Evolutionary conservation across 2,329 filamentous ascomycete species (phyloP).

Genomic region (Exophiala sp.): DNA sequence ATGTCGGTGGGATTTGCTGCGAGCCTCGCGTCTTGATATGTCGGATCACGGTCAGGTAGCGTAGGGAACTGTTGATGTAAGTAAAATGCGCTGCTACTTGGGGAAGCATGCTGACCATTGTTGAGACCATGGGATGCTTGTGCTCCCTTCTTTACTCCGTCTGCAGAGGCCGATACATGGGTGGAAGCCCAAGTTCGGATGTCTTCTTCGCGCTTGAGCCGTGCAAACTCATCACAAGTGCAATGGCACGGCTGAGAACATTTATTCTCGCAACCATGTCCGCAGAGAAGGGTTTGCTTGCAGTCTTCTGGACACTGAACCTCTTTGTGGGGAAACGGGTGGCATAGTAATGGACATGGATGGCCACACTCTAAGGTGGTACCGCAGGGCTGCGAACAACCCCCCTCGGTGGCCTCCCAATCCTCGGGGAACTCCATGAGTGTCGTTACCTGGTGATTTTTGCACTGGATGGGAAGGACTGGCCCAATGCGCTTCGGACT

Average conservation of each 20-base stretch:
- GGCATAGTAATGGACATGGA: constrained; percentile 47
- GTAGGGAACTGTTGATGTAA: constrained; percentile 14
- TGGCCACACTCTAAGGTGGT: constrained; percentile 48
- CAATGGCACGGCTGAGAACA: constrained; percentile 24
- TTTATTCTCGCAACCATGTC: constrained; percentile 19
- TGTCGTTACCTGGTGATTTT: constrained; percentile 50
- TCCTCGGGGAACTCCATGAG: constrained; percentile 40
- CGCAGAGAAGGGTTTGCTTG: constrained; percentile 23
- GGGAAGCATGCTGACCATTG: constrained; percentile 15
- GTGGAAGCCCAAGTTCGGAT: background rate
- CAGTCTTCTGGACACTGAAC: constrained; percentile 37
- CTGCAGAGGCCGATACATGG: background rate
- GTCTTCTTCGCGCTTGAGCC: constrained; percentile 5
- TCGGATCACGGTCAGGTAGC: constrained; percentile 1
- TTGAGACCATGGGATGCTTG: background rate
- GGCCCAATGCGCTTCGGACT: constrained; percentile 40
- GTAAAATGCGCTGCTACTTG: constrained; percentile 16
- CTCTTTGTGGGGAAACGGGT: constrained; percentile 36
- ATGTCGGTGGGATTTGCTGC: background rate
- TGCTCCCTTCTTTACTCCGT: background rate
- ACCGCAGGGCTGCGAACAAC: constrained; percentile 47
- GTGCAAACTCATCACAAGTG: constrained; percentile 17
- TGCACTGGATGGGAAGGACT: constrained; percentile 59
- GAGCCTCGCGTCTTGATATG: background rate
- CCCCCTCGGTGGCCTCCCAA: constrained; percentile 51